Evolutionary conservation across 345 rosid species (phyloP).

Genomic region (Jatropha curcas): DNA sequence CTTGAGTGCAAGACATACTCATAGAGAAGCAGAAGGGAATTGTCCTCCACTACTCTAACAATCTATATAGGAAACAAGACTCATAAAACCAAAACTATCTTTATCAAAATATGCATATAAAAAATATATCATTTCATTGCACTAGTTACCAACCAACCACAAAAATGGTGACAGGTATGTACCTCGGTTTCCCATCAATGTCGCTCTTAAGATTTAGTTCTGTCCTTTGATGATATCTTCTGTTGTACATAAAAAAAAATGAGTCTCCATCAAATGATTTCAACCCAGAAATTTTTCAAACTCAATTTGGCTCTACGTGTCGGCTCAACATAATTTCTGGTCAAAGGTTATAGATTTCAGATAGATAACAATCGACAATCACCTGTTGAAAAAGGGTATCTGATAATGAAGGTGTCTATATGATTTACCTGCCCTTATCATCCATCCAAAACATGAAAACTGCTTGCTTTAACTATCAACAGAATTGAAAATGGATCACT

Average conservation of each 20-base stretch:
- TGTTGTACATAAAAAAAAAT: slow-evolving; percentile 7
- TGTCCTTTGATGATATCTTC: slow-evolving; percentile 6
- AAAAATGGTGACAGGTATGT: neutral
- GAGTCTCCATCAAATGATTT: slow-evolving; percentile 21
- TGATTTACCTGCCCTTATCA: neutral
- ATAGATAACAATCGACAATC: too few species aligned
- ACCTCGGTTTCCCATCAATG: slow-evolving; percentile 14
- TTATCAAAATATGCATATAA: neutral
- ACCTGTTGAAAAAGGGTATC: neutral
- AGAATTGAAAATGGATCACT: too few species aligned
- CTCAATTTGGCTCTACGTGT: neutral
- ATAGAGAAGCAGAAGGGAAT: slow-evolving; percentile 7
- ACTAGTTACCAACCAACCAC: neutral
- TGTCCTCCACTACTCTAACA: slow-evolving; percentile 14
- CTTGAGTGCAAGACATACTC: slow-evolving; percentile 9
- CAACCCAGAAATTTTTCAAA: neutral
- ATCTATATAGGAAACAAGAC: neutral
- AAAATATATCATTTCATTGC: neutral
- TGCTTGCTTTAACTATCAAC: too few species aligned
- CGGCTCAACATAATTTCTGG: too few species aligned
- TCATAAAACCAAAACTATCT: neutral
- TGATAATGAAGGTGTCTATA: neutral
- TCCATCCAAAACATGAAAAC: neutral
- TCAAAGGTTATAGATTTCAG: too few species aligned
- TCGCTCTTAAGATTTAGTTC: neutral